Conservation (phyloP, 2,329 filamentous ascomycete genomes). For the Epichloe amarillans region DNA sequence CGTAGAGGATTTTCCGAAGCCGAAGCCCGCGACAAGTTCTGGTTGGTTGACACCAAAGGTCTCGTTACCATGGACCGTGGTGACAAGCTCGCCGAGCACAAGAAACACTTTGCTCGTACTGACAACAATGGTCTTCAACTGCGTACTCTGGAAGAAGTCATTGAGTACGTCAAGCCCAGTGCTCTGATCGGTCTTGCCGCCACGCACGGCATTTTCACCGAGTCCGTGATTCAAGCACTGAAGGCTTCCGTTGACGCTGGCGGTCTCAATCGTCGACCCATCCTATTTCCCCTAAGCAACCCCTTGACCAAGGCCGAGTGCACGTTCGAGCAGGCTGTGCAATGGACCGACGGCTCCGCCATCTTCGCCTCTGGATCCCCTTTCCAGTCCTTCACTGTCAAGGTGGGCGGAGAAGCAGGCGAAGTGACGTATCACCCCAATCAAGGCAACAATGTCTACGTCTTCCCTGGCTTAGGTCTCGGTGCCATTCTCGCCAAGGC, state of each 20-base stretch:
- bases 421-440: conserved; percentile 60
- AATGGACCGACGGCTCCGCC: conserved; percentile 78
- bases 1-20: conserved; percentile 81
- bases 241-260: conserved; percentile 50
- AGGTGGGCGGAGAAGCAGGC: conserved; percentile 39
- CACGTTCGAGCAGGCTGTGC: conserved; percentile 86
- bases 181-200: conserved; percentile 91
- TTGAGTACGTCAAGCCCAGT: conserved; percentile 88
- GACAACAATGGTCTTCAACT: conserved; percentile 57
- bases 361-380: conserved; percentile 94
- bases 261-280: conserved; percentile 62
- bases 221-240: conserved; percentile 62
- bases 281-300: conserved; percentile 97
- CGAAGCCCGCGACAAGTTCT: conserved; percentile 83
- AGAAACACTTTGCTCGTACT: conserved; percentile 54
- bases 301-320: conserved; percentile 94
- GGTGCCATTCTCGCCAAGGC: conserved; percentile 87
- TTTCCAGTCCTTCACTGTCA: conserved; percentile 61
- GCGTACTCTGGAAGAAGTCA: conserved; percentile 76
- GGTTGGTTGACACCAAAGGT: conserved; percentile 93
- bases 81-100: conserved; percentile 86
- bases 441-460: conserved; percentile 80
- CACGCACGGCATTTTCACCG: conserved; percentile 88
- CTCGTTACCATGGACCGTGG: conserved; percentile 88
- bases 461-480: conserved; percentile 92